Base-by-base conservation (phyloP, 352 stramenopile genomes). In the Phytopythium mirpurense region DNA sequence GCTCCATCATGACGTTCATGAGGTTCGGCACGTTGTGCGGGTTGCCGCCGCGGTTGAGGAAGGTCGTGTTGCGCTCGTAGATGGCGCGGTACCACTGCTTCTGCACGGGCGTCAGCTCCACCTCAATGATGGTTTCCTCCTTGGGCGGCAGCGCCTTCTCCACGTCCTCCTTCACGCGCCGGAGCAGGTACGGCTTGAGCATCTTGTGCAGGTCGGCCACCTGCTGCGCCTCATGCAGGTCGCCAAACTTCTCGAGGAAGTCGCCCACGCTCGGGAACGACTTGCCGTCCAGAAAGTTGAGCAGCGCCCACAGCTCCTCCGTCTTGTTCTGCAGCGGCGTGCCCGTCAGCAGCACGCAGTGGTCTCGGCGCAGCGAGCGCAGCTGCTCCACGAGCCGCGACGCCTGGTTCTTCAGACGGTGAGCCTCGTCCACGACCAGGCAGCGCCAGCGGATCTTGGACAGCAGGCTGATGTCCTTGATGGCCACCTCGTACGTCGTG, bases 301-400 rank as follows among this genome's bases (percentile, higher is more conserved):
- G 74, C 29, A 99, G 72, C 4, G 97, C 92, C 97, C 97, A 99
- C n/a, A 99, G 70, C 68, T 99, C 98, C 60, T 98, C 83, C 5
- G 98, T 98, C 65, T 99, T 99, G 80, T 99, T 99, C 54, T 96
- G 86, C 9, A 96, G 51, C 35, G 86, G 86, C 36, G 86, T 96
- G 9, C 86, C 86, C 5, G 86, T 96, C 0, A 96, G 70, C 44
- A 96, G 61, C 26, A 96, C 81, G 37, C 84, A 93, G 51, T 94
- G 85, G 35, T 91, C 83, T 4, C 86, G 77, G 31, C 69, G 81
- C 21, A 96, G 54, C 19, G 76, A 89, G 4, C 83, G 82, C 55
- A 96, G 77, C 52, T 96, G 87, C 54, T 95, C 82, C 2, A 95
- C 81, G 3, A 96, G 67, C 0, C 85, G 81, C 12, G 83, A 95